A percentile compares a stretch with the other conserved stretches of the same genome.
These are phyloP conservation scores for Fusarium incarnatum DNA, from an alignment of 2,329 filamentous ascomycete species.

Conservation along the genomic window DNA sequence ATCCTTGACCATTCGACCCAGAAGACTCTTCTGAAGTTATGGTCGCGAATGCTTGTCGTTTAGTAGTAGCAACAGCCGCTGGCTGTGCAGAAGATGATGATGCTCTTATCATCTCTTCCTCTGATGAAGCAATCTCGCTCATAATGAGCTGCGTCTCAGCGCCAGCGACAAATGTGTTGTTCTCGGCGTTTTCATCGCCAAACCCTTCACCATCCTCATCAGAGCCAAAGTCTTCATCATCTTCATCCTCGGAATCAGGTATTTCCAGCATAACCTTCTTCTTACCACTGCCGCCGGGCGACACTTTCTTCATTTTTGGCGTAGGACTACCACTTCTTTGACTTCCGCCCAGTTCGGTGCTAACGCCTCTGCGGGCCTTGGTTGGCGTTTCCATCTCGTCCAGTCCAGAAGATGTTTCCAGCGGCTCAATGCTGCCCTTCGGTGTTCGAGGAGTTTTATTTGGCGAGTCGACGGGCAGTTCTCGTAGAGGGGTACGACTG, in stretches of 20 bases:
- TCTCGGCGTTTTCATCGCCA: slow-evolving; percentile 30
- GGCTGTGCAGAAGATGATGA: slow-evolving; percentile 11
- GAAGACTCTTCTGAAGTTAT: slow-evolving; percentile 32
- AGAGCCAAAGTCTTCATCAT: slow-evolving; percentile 45
- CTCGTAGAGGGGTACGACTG: slow-evolving; percentile 39
- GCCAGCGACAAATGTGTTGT: slow-evolving; percentile 45
- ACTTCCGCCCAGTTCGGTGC: slow-evolving; percentile 39
- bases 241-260: slow-evolving; percentile 63
- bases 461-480: slow-evolving; percentile 27
- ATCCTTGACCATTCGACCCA: slow-evolving; percentile 13
- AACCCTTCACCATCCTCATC: slow-evolving; percentile 51
- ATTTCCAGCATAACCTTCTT: slow-evolving; percentile 53
- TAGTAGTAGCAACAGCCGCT: not conserved
- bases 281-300: slow-evolving; percentile 31
- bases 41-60: slow-evolving; percentile 1
- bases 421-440: slow-evolving; percentile 16
- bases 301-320: slow-evolving; percentile 38
- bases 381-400: slow-evolving; percentile 44
- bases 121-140: slow-evolving; percentile 49
- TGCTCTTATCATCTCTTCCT: slow-evolving; percentile 35
- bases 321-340: slow-evolving; percentile 33
- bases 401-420: slow-evolving; percentile 40
- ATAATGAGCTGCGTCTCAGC: slow-evolving; percentile 52
- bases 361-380: slow-evolving; percentile 35
- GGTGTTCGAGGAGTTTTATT: slow-evolving; percentile 27